Conservation (phyloP, 2,329 filamentous ascomycete genomes). For the Calycina marina region DNA sequence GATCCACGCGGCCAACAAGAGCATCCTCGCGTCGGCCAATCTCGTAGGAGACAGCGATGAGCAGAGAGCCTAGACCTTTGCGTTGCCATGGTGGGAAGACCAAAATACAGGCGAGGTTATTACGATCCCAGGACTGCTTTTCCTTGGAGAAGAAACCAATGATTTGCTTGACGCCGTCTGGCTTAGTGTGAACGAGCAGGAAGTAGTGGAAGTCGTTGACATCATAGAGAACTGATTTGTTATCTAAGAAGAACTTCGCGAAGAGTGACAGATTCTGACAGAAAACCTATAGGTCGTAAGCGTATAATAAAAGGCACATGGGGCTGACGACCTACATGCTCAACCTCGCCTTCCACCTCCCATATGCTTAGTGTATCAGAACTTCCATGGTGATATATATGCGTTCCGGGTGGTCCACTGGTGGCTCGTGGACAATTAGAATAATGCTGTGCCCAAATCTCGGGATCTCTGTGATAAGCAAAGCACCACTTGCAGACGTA, state of each 20-base stretch:
- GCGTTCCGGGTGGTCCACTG: conserved; percentile 44
- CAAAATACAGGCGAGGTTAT: conserved; percentile 92
- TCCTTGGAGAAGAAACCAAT: conserved; percentile 98
- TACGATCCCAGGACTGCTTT: conserved; percentile 97
- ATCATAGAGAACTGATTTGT: conserved; percentile 97
- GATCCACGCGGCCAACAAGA: conserved; percentile 61
- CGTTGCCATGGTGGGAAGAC: conserved; percentile 93
- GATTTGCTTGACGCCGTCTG: conserved; percentile 38
- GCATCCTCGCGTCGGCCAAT: conserved; percentile 71
- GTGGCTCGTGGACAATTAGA: conserved; percentile 35
- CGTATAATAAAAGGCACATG: neutral
- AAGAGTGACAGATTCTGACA: conserved; percentile 93
- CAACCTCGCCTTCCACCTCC: conserved; percentile 80
- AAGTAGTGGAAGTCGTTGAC: conserved; percentile 92
- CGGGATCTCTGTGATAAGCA: conserved; percentile 62
- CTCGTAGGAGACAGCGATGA: conserved; percentile 91
- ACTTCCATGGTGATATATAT: conserved; percentile 54
- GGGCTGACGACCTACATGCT: conserved; percentile 39
- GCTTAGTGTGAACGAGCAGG: conserved; percentile 63
- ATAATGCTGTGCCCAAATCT: conserved; percentile 43
- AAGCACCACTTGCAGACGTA: conserved; percentile 92
- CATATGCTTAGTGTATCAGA: conserved; percentile 63
- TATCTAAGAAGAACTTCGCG: conserved; percentile 93
- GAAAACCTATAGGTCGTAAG: conserved; percentile 43
- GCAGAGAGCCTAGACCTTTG: conserved; percentile 70